A percentile compares a stretch with the other conserved stretches of the same genome.
phyloP scores from a whole-genome alignment of 805 yeast genomes.

The Pichia scutulata region DNA sequence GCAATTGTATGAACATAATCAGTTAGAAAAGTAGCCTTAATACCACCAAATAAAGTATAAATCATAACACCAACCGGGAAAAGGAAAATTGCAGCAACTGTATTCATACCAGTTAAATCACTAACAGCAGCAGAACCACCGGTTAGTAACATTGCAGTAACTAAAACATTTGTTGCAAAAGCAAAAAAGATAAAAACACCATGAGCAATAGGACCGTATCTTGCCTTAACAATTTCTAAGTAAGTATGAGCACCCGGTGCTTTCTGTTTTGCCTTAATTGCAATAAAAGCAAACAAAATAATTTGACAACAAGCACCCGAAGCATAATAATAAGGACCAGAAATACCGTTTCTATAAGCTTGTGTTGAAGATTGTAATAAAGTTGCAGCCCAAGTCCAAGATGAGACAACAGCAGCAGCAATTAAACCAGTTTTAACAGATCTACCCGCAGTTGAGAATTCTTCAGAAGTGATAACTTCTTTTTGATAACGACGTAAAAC shows the following conservation, averaged over 20 bases:
- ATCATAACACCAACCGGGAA: constrained; percentile 74
- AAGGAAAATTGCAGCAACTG: constrained; percentile 74
- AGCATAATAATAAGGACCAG: constrained; percentile 75
- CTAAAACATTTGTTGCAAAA: constrained; percentile 78
- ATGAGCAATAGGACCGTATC: constrained; percentile 79
- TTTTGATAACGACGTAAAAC: constrained; percentile 70
- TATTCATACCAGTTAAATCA: constrained; percentile 71
- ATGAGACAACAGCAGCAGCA: constrained; percentile 84
- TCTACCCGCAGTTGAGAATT: constrained; percentile 89
- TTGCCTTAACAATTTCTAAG: constrained; percentile 69
- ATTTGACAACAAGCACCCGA: constrained; percentile 90
- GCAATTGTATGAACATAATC: constrained; percentile 79
- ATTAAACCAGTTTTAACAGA: constrained; percentile 78
- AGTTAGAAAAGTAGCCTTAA: constrained; percentile 73
- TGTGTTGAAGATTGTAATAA: constrained; percentile 68
- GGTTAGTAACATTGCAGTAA: constrained; percentile 85
- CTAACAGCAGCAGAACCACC: constrained; percentile 83
- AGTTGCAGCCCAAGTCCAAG: constrained; percentile 94
- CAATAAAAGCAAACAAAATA: constrained; percentile 75
- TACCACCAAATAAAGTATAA: constrained; percentile 74
- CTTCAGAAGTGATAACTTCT: constrained; percentile 88
- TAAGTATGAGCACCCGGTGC: constrained; percentile 93
- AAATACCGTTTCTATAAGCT: constrained; percentile 68
- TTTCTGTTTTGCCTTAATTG: constrained; percentile 79
- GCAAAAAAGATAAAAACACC: constrained; percentile 69